phyloP scores from a whole-genome alignment of 2,329 filamentous ascomycete genomes.

The Blastomyces silverae region DNA sequence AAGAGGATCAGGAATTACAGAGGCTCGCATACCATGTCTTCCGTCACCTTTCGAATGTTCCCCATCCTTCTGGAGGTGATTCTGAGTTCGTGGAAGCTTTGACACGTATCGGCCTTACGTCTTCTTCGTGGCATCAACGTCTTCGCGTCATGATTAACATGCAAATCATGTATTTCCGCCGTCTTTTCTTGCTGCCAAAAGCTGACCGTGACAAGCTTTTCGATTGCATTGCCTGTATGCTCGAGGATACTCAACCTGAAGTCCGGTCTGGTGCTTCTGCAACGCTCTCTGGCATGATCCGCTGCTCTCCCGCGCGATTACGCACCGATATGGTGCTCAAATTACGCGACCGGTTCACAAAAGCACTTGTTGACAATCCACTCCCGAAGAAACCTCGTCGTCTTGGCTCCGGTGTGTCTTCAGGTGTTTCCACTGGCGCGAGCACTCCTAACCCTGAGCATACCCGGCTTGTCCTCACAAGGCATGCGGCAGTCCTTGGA shows the following conservation, averaged over 20 bases:
- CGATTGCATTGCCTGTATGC: constrained; percentile 90
- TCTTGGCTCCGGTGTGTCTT: constrained; percentile 33
- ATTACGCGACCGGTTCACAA: constrained; percentile 72
- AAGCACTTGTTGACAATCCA: constrained; percentile 71
- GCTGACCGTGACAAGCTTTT: constrained; percentile 74
- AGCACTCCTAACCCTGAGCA: constrained; percentile 47
- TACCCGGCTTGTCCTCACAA: constrained; percentile 69
- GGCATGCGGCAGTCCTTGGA: constrained; percentile 87
- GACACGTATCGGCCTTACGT: constrained; percentile 77
- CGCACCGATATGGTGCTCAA: constrained; percentile 69
- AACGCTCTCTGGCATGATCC: constrained; percentile 94
- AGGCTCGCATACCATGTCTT: constrained; percentile 94
- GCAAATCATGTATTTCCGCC: constrained; percentile 96
- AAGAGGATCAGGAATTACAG: constrained; percentile 94
- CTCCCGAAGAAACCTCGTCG: constrained; percentile 62
- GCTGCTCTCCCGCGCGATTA: constrained; percentile 77
- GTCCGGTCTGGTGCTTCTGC: constrained; percentile 88
- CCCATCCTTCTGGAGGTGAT: constrained; percentile 80
- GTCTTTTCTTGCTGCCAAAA: constrained; percentile 75
- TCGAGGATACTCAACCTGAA: constrained; percentile 84
- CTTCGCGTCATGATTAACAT: constrained; percentile 94
- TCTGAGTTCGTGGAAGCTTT: constrained; percentile 75
- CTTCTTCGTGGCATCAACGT: constrained; percentile 89
- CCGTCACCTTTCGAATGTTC: constrained; percentile 90
- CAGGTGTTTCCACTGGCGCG: constrained; percentile 40